Conservation (phyloP, 2,329 filamentous ascomycete genomes). For the Fusarium sp. region DNA sequence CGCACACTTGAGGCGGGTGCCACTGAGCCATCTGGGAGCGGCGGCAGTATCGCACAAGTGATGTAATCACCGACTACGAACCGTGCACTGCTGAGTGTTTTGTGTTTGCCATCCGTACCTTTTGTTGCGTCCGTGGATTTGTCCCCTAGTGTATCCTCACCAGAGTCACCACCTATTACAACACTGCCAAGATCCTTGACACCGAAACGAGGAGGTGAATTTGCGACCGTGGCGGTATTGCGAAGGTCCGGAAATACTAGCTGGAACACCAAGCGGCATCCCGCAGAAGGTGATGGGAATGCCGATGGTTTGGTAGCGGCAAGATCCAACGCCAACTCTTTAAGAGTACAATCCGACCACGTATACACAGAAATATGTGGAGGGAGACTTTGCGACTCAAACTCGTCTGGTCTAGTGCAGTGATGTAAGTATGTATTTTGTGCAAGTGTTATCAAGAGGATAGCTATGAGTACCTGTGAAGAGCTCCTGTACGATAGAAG, state of each 20-base stretch:
- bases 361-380: slow-evolving; percentile 85
- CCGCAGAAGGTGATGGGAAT: slow-evolving; percentile 79
- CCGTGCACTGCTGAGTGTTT: slow-evolving; percentile 79
- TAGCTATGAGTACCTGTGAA: slow-evolving; percentile 69
- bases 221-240: slow-evolving; percentile 46
- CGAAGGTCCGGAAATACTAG: slow-evolving; percentile 84
- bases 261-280: slow-evolving; percentile 88
- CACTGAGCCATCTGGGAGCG: slow-evolving; percentile 78
- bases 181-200: slow-evolving; percentile 87
- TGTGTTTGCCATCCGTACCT: slow-evolving; percentile 71
- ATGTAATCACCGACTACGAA: slow-evolving; percentile 94
- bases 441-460: not conserved
- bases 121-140: slow-evolving; percentile 51
- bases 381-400: slow-evolving; percentile 69
- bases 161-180: slow-evolving; percentile 73
- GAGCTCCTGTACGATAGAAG: slow-evolving; percentile 81
- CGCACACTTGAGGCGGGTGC: slow-evolving; percentile 66
- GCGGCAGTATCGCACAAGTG: slow-evolving; percentile 83
- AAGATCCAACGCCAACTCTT: slow-evolving; percentile 83
- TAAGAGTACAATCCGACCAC: slow-evolving; percentile 83
- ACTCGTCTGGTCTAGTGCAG: slow-evolving; percentile 74
- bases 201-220: slow-evolving; percentile 68
- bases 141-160: slow-evolving; percentile 56
- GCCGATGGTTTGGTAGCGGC: slow-evolving; percentile 72
- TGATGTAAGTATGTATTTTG: not conserved